Conservation (phyloP, 2,329 filamentous ascomycete genomes). For the Botrytis aclada region DNA sequence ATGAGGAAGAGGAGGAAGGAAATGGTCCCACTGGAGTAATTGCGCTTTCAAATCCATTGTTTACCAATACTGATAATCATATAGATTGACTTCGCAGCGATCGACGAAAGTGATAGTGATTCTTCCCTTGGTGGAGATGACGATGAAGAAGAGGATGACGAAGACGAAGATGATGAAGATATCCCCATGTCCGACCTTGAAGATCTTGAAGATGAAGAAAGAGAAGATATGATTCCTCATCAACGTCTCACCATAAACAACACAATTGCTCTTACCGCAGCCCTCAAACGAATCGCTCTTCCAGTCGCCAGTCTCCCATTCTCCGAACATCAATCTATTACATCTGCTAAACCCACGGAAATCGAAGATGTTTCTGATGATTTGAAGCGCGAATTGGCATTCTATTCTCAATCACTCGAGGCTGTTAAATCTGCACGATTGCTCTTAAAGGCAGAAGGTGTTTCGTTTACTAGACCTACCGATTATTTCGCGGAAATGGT, state of each 20-base stretch:
- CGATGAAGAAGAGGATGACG: slow-evolving; percentile 44
- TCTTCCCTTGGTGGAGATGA: slow-evolving; percentile 48
- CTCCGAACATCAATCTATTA: slow-evolving; percentile 75
- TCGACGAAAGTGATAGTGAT: slow-evolving; percentile 61
- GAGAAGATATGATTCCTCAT: slow-evolving; percentile 82
- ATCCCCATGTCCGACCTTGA: slow-evolving; percentile 87
- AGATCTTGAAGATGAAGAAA: slow-evolving; percentile 73
- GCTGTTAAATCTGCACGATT: slow-evolving; percentile 71
- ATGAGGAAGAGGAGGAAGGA: slow-evolving; percentile 33
- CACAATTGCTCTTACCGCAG: slow-evolving; percentile 75
- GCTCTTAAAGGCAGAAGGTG: slow-evolving; percentile 75
- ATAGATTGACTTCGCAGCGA: slow-evolving; percentile 51
- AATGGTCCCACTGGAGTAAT: slow-evolving; percentile 28
- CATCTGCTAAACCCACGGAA: slow-evolving; percentile 63
- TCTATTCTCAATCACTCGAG: slow-evolving; percentile 85
- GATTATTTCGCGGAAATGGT: slow-evolving; percentile 99
- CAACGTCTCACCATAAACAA: slow-evolving; percentile 98
- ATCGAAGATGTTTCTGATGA: slow-evolving; percentile 89
- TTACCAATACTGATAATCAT: slow-evolving; percentile 19
- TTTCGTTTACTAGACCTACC: slow-evolving; percentile 81
- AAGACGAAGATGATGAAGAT: slow-evolving; percentile 77
- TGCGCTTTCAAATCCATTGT: slow-evolving; percentile 10
- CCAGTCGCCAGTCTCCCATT: slow-evolving; percentile 71
- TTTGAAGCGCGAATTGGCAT: slow-evolving; percentile 84
- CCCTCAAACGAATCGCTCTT: slow-evolving; percentile 75